Base-by-base conservation (phyloP, 2,329 filamentous ascomycete genomes). In the Penicillium sp. region DNA sequence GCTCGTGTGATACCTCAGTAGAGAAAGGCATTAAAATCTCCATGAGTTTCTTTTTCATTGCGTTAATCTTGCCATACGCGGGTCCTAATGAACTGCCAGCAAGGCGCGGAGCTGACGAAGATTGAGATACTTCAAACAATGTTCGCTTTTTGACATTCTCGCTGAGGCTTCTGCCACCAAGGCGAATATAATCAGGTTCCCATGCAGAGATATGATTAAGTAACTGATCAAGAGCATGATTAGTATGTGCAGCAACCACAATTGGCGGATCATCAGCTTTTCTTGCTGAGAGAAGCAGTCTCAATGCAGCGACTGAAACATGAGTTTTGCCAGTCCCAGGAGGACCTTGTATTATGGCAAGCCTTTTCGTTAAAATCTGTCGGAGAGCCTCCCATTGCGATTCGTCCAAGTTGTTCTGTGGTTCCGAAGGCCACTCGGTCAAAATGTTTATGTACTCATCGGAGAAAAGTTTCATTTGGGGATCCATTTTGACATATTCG, bases 151-250 rank as follows among this genome's bases (percentile, higher is more conserved):
- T 84, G 62, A 95, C 86, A 0, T 81, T 79, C 0, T 77, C 72
- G 59, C 89, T 86, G 52, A 83, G 81, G 18, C 87, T 89, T 28
- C 88, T 82, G 2, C 86, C 85, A 43, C 91, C 91, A 9, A 90
- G 72, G 8, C 87, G 81, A 49, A 87, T 74, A 57, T 91, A 85
- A 1, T 83, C 79, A 0, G 74, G 70, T 63, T 88, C 85, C 62
- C 87, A 88, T 5, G 75, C 66, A 1, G 84, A 77, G 16, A 91
- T 78, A 55, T 87, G 83, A 1, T 76, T 74, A 0, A 96, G 76
- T 0, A 97, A 77, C 66, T 96, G 91, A 63, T 97, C 91, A 0
- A 96, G 75, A 0, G 91, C 91, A 70, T 96, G 91, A 58, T 97
- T 97, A 0, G 91, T 97, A 64, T 96, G 91, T 7, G 90, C 91